Base-by-base conservation (phyloP, 306 rosid species). In the Fragaria vesca region DNA sequence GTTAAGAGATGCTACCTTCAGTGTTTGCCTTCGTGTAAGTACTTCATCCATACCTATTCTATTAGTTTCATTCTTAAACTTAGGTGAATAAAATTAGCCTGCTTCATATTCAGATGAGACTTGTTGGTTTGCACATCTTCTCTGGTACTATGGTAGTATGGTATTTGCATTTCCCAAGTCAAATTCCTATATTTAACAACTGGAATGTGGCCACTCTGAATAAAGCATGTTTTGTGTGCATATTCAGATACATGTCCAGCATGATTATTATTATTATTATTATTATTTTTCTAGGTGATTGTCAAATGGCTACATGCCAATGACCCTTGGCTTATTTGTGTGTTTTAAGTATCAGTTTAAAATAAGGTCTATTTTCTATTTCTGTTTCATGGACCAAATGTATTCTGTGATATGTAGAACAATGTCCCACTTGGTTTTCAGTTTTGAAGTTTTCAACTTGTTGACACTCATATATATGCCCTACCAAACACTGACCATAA, bases 1-100 rank as follows among this genome's bases (percentile, higher is more conserved):
- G 86, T 74, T 94, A 73, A 78, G 86, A 79, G 91, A 89, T 75
- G 81, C 84, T 46, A 91, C 91, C 79, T 90, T 91, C 89, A 84
- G 74, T 45, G 79, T 78, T 71, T 80, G 83, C 69, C 89, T 91
- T 55, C 90, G 87, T 32, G 98, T 94, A 89, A 90, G 91, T 62
- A n/a, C 48, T 40, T 72, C 48, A 9, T 50, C 5, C 6, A 2
- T 36, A 66, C 15, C 3, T 36, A 8, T 66, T 34, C 2, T 17
- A 26, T 18, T 66, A 55, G 66, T 7, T 17, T 63, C 26, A 16
- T 76, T n/a, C 9, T 36, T 76, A 45, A 76, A 13, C 65, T n/a
- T 66, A 15, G 68, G 32, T 20, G 46, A 60, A 24, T 8, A 57
- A 54, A 46, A 30, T 46, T 47, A 45, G 55, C 15, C 46, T 57